A percentile compares a stretch with the other conserved stretches of the same genome.
Evolutionary conservation across 2,329 filamentous ascomycete species (phyloP).

Genomic region (Arthrinium puccinioides): DNA sequence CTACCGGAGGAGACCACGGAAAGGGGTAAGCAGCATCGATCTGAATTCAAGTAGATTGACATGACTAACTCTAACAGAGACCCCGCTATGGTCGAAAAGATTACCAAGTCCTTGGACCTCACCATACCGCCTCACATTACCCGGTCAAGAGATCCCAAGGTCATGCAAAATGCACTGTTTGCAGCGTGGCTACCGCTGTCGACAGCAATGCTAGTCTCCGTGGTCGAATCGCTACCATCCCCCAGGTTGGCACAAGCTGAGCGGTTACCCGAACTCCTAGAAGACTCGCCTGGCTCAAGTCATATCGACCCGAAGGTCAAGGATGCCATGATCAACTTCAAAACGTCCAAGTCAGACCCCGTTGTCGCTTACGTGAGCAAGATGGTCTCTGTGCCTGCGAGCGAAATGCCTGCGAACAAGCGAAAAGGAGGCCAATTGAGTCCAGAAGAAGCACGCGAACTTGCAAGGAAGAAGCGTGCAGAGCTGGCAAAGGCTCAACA

Average conservation of each 20-base stretch:
- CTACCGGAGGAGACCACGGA: slow-evolving; percentile 71
- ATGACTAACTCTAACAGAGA: slow-evolving; percentile 46
- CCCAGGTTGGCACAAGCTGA: slow-evolving; percentile 73
- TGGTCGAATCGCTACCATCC: slow-evolving; percentile 86
- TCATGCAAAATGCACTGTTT: slow-evolving; percentile 81
- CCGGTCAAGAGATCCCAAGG: slow-evolving; percentile 74
- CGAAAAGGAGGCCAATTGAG: slow-evolving; percentile 64
- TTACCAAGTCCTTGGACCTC: slow-evolving; percentile 83
- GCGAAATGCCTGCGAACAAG: slow-evolving; percentile 83
- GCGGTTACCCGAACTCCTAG: slow-evolving; percentile 71
- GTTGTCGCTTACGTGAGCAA: slow-evolving; percentile 96
- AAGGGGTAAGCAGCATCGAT: slow-evolving; percentile 57
- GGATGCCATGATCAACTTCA: slow-evolving; percentile 78
- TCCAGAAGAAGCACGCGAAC: slow-evolving; percentile 81
- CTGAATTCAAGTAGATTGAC: slow-evolving; percentile 15
- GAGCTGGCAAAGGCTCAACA: slow-evolving; percentile 72
- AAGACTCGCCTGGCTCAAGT: slow-evolving; percentile 69
- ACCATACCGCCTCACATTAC: slow-evolving; percentile 78
- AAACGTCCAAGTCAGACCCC: slow-evolving; percentile 61
- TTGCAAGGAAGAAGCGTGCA: slow-evolving; percentile 81
- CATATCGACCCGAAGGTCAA: slow-evolving; percentile 63
- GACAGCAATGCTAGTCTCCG: slow-evolving; percentile 85
- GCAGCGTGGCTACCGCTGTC: slow-evolving; percentile 87
- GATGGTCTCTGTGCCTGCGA: slow-evolving; percentile 92
- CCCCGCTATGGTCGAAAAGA: slow-evolving; percentile 77